Evolutionary conservation across 1,284 basidiomycete species (phyloP), one percentile per base, ranked within the genome.

Genomic region (Gyrodon tennesseensis): DNA sequence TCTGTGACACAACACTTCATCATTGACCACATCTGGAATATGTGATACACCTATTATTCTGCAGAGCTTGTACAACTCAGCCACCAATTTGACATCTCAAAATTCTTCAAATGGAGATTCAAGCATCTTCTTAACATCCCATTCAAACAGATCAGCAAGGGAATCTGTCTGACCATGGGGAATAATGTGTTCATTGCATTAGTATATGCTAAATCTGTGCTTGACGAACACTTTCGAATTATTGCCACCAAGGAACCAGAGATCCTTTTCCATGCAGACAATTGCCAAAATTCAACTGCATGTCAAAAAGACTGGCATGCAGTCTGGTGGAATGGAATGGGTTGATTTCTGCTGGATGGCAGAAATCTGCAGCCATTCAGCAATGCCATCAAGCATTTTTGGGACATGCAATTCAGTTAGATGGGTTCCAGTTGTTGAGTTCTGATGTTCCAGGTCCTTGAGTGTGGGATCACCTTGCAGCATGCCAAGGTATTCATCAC

Each of bases 241-340:
- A 4, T 66, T 19, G 67, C 64, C 2, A 19, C 8, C 1, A 46
- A 65, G 21, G 67, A 66, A 43, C 68, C 64, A 6, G 8, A 13
- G 2, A 66, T 60, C 18, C 37, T 65, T 4, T 4, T 23, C 4
- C 69, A 70, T 43, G 49, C 51, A 12, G 16, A 19, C 3, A 52
- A 63, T 39, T 70, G 66, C 13, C 3, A 2, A 9, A 43, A 70
- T 39, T 41, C 51, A 27, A 12, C 6, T 4, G 43, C 34, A 3
- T 65, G 64, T 7, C 13, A 40, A 48, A 54, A 63, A 1, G 70
- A 69, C 37, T 71, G 69, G 67, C 60, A 58, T 15, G 7, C n/a
- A 2, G 6, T 61, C 1, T 67, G 70, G 67, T 69, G 65, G 70
- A 71, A 67, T 39, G 58, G 65, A 7, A 69, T 69, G 65, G 67